Conservation (phyloP, 306 rosid genomes). For the Begonia fuchsioides region DNA sequence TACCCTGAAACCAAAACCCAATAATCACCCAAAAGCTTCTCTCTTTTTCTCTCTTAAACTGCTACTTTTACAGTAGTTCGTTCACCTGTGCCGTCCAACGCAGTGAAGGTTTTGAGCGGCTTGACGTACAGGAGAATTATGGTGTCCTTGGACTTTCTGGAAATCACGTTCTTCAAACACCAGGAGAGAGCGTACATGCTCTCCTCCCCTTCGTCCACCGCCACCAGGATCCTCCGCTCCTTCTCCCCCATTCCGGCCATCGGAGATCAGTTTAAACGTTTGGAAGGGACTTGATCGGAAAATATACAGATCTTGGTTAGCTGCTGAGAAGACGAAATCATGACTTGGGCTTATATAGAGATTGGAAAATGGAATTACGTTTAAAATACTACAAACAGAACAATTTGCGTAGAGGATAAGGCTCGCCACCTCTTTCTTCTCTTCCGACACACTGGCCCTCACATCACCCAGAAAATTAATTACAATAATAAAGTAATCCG, state of each 20-base stretch:
- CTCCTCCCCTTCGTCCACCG: slow-evolving; percentile 85
- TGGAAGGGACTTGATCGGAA: not conserved
- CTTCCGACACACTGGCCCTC: no score
- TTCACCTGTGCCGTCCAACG: slow-evolving; percentile 64
- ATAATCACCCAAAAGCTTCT: not conserved
- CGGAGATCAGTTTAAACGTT: slow-evolving; percentile 2
- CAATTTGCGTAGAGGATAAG: no score
- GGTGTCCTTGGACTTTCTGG: slow-evolving; percentile 42
- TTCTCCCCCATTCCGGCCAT: slow-evolving; percentile 34
- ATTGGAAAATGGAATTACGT: no score
- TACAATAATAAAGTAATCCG: no score
- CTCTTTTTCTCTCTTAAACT: not conserved
- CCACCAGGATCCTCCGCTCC: slow-evolving; percentile 60
- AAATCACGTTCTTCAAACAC: slow-evolving; percentile 48
- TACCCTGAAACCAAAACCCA: slow-evolving; percentile 29
- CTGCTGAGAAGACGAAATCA: no score
- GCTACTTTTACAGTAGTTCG: not conserved
- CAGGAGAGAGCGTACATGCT: slow-evolving; percentile 71
- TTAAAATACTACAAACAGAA: no score
- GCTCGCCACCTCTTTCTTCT: no score
- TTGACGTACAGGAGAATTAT: slow-evolving; percentile 55
- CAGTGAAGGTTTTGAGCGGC: slow-evolving; percentile 29
- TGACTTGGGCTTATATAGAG: no score
- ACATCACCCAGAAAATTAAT: no score
- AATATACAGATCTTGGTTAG: no score